Evolutionary conservation across 306 rosid species (phyloP).

Genomic region (Malus asiatica): DNA sequence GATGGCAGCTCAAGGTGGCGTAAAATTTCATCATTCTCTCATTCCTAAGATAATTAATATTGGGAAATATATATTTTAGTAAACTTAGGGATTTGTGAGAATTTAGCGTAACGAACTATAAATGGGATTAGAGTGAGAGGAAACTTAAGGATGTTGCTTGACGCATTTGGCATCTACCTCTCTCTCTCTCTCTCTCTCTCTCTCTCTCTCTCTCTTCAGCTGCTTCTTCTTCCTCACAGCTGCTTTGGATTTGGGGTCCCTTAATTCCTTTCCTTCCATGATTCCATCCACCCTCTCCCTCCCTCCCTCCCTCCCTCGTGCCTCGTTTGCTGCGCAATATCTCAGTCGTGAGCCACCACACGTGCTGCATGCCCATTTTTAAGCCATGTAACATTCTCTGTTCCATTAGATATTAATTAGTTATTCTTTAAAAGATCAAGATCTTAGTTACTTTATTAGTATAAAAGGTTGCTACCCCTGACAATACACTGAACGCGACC

Average conservation of each 20-base stretch:
- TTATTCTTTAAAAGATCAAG: not conserved
- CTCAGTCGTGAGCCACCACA: constrained; percentile 36
- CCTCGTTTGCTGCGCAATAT: constrained; percentile 35
- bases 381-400: constrained; percentile 30
- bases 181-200: constrained; percentile 15
- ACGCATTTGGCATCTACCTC: constrained; percentile 35
- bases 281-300: not conserved
- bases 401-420: not conserved
- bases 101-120: constrained; percentile 92
- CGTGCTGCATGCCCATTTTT: constrained; percentile 44
- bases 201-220: constrained; percentile 9
- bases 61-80: not conserved
- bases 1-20: constrained; percentile 39
- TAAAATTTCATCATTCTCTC: constrained; percentile 30
- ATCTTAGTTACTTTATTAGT: not conserved
- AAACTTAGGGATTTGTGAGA: constrained; percentile 74
- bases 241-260: not conserved
- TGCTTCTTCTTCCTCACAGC: not conserved
- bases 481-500: not conserved
- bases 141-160: constrained; percentile 52
- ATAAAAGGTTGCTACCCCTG: not conserved
- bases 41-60: constrained; percentile 13
- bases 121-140: constrained; percentile 34
- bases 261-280: not conserved
- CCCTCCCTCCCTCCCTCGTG: not conserved